These are phyloP conservation scores for Acer campestre DNA, from an alignment of 345 rosid species.

Conservation along the genomic window DNA sequence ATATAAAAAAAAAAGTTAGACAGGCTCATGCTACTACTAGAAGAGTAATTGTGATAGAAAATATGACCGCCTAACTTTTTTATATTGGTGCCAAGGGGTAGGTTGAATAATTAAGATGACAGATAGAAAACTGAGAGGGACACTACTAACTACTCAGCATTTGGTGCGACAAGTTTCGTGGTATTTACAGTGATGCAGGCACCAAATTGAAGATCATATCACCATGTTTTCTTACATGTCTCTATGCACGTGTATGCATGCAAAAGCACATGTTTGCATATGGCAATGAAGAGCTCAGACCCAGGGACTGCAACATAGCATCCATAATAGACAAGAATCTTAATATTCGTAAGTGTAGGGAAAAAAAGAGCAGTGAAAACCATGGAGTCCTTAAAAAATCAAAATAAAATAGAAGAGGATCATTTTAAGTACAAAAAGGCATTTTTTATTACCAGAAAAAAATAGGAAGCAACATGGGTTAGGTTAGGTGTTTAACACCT, in stretches of 20 bases:
- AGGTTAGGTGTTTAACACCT: background rate
- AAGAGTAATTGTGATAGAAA: background rate
- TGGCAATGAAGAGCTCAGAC: background rate
- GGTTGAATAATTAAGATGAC: background rate
- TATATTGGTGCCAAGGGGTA: background rate
- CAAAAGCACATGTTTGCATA: background rate
- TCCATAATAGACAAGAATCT: background rate
- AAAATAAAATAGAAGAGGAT: background rate
- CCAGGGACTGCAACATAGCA: background rate
- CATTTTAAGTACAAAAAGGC: no score
- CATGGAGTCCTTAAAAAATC: background rate
- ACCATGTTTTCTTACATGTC: no score
- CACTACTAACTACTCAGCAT: background rate
- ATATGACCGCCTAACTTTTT: background rate
- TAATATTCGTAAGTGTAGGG: background rate
- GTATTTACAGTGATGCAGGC: background rate
- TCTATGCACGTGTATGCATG: background rate
- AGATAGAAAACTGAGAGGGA: background rate
- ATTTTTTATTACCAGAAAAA: background rate
- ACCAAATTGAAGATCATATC: no score
- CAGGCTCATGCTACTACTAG: background rate
- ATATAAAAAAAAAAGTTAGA: no score
- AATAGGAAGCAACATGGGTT: background rate
- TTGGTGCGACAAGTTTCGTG: background rate
- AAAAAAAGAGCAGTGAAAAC: background rate